Percentiles rank a stretch among this genome's conserved stretches.
These are phyloP conservation scores for Pascua sp. DNA, from an alignment of 1,284 basidiomycete genomes.

Conservation along the genomic window DNA sequence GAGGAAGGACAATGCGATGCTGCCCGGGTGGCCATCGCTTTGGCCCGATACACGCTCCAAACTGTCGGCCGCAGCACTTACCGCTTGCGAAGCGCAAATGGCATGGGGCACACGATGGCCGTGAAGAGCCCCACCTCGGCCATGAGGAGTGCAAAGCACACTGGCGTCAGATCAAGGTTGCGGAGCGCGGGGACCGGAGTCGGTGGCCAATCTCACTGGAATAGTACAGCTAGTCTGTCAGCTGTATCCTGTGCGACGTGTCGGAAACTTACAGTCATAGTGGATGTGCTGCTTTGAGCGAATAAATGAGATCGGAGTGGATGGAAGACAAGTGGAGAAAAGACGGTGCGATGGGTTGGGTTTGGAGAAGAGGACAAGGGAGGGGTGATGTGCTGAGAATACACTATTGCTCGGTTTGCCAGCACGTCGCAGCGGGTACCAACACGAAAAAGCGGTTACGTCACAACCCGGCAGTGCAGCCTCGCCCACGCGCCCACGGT, in stretches of 20 bases:
- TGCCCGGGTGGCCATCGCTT: too few species aligned
- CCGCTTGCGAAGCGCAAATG: constrained; percentile 48
- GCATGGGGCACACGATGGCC: constrained; percentile 49
- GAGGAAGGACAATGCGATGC: too few species aligned
- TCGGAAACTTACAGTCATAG: constrained; percentile 19
- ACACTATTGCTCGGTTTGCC: not conserved
- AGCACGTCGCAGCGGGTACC: too few species aligned
- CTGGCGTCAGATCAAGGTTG: constrained; percentile 22
- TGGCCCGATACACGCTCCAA: too few species aligned
- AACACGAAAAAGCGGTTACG: not conserved
- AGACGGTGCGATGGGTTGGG: too few species aligned
- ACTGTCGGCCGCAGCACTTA: constrained; percentile 17
- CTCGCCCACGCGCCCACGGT: too few species aligned
- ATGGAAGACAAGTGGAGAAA: not conserved
- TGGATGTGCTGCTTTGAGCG: not conserved
- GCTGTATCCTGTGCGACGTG: not conserved
- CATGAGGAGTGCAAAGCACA: constrained; percentile 49
- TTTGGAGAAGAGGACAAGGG: not conserved
- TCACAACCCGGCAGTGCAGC: not conserved
- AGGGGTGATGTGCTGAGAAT: not conserved
- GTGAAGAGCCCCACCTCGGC: constrained; percentile 44
- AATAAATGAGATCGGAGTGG: not conserved
- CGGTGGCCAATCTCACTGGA: constrained; percentile 20
- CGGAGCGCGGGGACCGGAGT: too few species aligned
- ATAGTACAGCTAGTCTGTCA: constrained; percentile 40